Evolutionary conservation across 495 filamentous ascomycete species (phyloP).

Genomic region (Echria macrotheca): DNA sequence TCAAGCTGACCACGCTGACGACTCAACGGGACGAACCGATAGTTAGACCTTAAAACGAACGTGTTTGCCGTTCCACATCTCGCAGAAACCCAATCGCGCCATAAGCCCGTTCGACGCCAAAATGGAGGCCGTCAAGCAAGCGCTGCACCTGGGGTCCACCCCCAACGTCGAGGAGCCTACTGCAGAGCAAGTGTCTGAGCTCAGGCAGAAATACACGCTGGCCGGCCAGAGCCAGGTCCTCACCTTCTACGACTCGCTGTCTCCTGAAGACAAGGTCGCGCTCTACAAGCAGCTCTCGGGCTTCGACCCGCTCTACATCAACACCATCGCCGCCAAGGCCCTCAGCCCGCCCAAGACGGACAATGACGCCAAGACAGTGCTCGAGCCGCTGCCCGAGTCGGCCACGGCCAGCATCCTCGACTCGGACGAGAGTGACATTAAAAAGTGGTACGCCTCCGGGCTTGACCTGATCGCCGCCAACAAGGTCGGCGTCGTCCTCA

Average conservation of each 20-base stretch:
- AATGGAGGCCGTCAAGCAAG: constrained; percentile 14
- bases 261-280: constrained; percentile 61
- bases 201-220: constrained; percentile 70
- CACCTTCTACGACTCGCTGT: constrained; percentile 79
- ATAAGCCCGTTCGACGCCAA: too few species aligned
- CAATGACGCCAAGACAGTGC: constrained; percentile 40
- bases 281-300: constrained; percentile 75
- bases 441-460: constrained; percentile 80
- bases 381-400: constrained; percentile 87
- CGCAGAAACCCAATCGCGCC: too few species aligned
- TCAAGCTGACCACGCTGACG: too few species aligned
- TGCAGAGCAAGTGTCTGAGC: constrained; percentile 62
- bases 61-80: too few species aligned
- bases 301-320: constrained; percentile 78
- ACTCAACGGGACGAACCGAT: too few species aligned
- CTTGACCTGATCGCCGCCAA: constrained; percentile 79
- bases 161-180: constrained; percentile 59
- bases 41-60: too few species aligned
- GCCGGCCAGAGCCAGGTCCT: constrained; percentile 89
- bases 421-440: constrained; percentile 71
- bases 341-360: constrained; percentile 66
- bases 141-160: constrained; percentile 19
- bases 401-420: constrained; percentile 89
- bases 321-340: constrained; percentile 74
- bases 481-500: constrained; percentile 90